Conservation (phyloP, 805 yeast genomes). For the Kurtzmaniella cleridarum region DNA sequence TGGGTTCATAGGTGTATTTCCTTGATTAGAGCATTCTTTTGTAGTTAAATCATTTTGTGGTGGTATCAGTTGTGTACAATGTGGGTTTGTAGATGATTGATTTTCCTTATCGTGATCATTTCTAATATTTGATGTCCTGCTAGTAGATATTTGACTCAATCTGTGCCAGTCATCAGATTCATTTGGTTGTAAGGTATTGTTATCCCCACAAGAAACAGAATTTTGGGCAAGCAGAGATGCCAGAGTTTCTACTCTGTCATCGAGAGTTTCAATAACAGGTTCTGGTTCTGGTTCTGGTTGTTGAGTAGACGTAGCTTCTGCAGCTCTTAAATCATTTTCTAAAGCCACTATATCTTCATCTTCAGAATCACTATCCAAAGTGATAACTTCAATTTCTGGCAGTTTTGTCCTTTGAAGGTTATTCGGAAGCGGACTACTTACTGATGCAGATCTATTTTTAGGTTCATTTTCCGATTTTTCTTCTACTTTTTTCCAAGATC, state of each 20-base stretch:
- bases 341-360: conserved; percentile 19
- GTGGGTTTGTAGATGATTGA: too few relatives aligned
- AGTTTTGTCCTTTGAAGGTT: conserved; percentile 14
- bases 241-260: neutral
- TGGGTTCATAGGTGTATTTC: too few relatives aligned
- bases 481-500: conserved; percentile 54
- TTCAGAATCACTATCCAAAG: conserved; percentile 47
- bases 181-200: too few relatives aligned
- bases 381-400: conserved; percentile 37
- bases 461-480: conserved; percentile 13
- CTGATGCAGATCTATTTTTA: conserved; percentile 1
- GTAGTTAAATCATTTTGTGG: too few relatives aligned
- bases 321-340: conserved; percentile 2
- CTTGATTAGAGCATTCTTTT: too few relatives aligned
- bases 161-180: too few relatives aligned
- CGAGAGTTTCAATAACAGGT: neutral
- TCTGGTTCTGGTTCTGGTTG: neutral
- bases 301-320: neutral
- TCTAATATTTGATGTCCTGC: too few relatives aligned
- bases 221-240: too few relatives aligned
- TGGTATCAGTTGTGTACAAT: too few relatives aligned
- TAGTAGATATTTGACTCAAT: too few relatives aligned
- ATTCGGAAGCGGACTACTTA: conserved; percentile 6
- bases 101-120: too few relatives aligned
- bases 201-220: too few relatives aligned